Evolutionary conservation across 176 grass and related monocot genomes (phyloP), one percentile per base, ranked within the genome.

Genomic region (Zoysia pacifica): DNA sequence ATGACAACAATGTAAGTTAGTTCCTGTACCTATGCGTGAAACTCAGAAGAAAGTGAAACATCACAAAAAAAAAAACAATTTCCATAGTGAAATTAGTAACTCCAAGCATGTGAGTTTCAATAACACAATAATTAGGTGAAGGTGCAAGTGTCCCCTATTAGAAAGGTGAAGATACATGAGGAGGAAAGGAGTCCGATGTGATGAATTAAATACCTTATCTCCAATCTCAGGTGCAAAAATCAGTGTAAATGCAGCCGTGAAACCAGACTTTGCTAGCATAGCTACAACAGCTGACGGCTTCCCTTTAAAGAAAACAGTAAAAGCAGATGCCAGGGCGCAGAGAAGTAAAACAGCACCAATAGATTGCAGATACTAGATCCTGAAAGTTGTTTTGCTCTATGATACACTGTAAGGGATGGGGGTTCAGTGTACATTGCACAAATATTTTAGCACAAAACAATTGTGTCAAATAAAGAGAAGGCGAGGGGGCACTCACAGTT

Each of bases 161-260:
- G 41, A 18, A 73, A 19, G 48, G 38, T 36, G 19, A 87, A 75
- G 65, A 42, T 3, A 16, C 15, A 74, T 39, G 52, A 62, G 5
- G 43, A 51, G 46, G 41, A 15, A 64, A 53, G 70, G 5, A 47
- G 38, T 3, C 7, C 35, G 47, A 11, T 43, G 64, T 38, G 60
- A 71, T 69, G 20, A 39, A 51, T 39, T 90, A 11, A 38, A 56
- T 89, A 98, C 92, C 92, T 98, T 98, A 84, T 98, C 92, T 38
- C 96, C 96, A 62, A 98, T 93, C 85, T 98, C 96, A 49, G 92
- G 94, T 77, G 94, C 96, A 85, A 91, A 94, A 83, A 98, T 98
- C 35, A 98, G 79, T 14, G 79, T 73, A 86, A 98, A 98, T 76
- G 92, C 96, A 67, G 92, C 96, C 0, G 92, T 98, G 72, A 94